Conservation (phyloP, 2,329 filamentous ascomycete genomes). For the Exophiala bonariae region DNA sequence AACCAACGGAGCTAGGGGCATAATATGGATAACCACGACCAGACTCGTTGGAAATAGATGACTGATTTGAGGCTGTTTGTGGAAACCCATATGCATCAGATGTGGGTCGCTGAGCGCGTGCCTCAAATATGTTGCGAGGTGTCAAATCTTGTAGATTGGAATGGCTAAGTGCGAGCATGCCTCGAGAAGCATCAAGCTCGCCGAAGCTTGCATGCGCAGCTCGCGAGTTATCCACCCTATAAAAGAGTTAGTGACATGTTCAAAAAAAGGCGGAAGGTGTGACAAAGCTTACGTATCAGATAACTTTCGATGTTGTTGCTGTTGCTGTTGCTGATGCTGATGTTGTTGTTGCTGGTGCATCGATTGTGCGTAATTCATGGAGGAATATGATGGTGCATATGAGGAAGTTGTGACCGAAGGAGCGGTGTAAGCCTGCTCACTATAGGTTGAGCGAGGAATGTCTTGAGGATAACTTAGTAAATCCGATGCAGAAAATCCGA, state of each 20-base stretch:
- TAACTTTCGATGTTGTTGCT: constrained; percentile 64
- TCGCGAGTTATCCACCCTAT: constrained; percentile 34
- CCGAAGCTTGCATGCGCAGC: constrained; percentile 71
- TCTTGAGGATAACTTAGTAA: constrained; percentile 74
- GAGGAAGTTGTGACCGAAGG: constrained; percentile 70
- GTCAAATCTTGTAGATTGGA: constrained; percentile 62
- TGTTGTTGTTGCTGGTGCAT: constrained; percentile 49
- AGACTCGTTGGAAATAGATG: constrained; percentile 92
- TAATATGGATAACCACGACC: constrained; percentile 82
- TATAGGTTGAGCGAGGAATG: constrained; percentile 72
- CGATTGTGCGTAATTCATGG: constrained; percentile 71
- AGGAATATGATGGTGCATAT: constrained; percentile 70
- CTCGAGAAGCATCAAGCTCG: constrained; percentile 88
- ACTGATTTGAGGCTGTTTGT: constrained; percentile 77
- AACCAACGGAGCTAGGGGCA: constrained; percentile 67
- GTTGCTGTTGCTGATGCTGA: constrained; percentile 54
- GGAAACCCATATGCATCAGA: constrained; percentile 91
- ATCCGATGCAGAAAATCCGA: constrained; percentile 63
- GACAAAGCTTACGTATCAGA: constrained; percentile 78
- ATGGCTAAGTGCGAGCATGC: constrained; percentile 94
- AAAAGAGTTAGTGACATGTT: constrained; percentile 21
- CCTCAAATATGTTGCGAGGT: constrained; percentile 83
- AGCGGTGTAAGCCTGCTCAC: constrained; percentile 68
- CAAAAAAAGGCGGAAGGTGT: constrained; percentile 41
- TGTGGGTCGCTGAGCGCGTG: constrained; percentile 66